Evolutionary conservation across 768 basidiomycete species (phyloP).

Genomic region (Sarcomyxa edulis): DNA sequence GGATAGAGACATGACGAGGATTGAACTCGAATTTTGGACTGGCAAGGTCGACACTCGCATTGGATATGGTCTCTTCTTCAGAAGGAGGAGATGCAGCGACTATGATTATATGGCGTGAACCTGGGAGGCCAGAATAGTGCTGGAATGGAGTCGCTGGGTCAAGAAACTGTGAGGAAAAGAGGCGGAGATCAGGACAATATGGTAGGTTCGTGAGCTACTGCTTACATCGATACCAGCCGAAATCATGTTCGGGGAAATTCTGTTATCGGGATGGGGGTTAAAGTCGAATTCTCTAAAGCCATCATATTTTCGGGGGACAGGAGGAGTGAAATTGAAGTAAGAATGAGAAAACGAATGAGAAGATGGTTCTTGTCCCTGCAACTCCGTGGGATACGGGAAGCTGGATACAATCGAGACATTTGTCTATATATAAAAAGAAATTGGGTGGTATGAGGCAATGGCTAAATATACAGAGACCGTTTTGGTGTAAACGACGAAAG

Average conservation of each 20-base stretch:
- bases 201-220: background rate
- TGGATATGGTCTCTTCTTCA: slow-evolving; percentile 20
- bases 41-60: slow-evolving; percentile 17
- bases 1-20: too few relatives aligned
- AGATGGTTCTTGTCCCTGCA: too few relatives aligned
- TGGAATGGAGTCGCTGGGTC: slow-evolving; percentile 28
- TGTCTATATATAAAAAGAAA: slow-evolving; percentile 23
- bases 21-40: too few relatives aligned
- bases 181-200: background rate
- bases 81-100: slow-evolving; percentile 45
- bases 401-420: slow-evolving; percentile 41
- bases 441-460: too few relatives aligned
- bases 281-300: slow-evolving; percentile 37
- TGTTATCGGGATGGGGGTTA: slow-evolving; percentile 34
- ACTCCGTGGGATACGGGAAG: too few relatives aligned
- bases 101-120: slow-evolving; percentile 46
- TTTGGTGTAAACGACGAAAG: slow-evolving; percentile 1
- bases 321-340: slow-evolving; percentile 20
- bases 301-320: slow-evolving; percentile 30
- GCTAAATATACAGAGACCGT: too few relatives aligned
- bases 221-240: slow-evolving; percentile 39
- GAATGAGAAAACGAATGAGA: too few relatives aligned
- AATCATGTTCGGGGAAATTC: slow-evolving; percentile 38
- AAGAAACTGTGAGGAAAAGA: slow-evolving; percentile 5
- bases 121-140: slow-evolving; percentile 15